Evolutionary conservation across 306 rosid species (phyloP).

Genomic region (Rosa persica): DNA sequence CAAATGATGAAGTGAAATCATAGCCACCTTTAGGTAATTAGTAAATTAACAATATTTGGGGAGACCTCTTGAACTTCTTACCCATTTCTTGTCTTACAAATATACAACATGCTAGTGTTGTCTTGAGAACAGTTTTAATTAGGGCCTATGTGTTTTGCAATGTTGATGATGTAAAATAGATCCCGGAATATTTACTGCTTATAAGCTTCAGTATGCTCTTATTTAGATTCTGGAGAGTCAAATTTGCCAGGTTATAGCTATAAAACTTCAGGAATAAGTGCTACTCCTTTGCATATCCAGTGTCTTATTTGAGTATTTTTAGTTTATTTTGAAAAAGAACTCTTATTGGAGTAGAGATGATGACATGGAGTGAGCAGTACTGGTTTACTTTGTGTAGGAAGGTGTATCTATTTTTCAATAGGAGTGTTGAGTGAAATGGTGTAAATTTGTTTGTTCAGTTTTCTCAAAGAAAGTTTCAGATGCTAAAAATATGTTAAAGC

Average conservation of each 20-base stretch:
- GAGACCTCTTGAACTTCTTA: background rate
- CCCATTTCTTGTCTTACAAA: background rate
- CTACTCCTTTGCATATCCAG: background rate
- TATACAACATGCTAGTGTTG: background rate
- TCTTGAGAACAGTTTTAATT: background rate
- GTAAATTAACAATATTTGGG: background rate
- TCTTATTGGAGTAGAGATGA: background rate
- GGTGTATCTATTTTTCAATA: background rate
- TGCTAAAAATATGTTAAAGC: background rate
- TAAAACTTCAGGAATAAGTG: background rate
- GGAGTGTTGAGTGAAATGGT: background rate
- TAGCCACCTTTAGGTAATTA: background rate
- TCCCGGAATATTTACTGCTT: background rate
- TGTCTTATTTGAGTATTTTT: background rate
- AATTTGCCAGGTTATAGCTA: background rate
- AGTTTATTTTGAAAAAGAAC: background rate
- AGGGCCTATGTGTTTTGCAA: background rate
- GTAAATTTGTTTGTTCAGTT: background rate
- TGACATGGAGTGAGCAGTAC: background rate
- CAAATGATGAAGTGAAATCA: background rate
- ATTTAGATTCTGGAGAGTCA: background rate
- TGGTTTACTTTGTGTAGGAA: background rate
- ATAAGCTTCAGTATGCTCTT: background rate
- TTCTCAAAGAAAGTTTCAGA: background rate
- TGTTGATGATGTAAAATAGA: background rate